Evolutionary conservation across 164 flowering plant genomes (phyloP).

Genomic region (Tinospora cordifolia): DNA sequence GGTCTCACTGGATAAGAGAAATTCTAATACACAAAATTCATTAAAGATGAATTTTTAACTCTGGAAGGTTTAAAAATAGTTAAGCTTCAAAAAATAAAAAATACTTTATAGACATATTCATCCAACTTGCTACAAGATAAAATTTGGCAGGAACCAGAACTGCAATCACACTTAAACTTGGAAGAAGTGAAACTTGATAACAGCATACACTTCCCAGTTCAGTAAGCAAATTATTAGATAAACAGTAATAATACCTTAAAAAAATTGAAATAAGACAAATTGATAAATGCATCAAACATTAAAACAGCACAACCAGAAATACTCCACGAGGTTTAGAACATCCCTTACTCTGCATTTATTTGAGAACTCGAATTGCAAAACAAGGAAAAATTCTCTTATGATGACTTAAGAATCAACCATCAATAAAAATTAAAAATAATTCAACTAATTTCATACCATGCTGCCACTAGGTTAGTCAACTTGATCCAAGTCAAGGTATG

Average conservation of each 20-base stretch:
- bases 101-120: no score
- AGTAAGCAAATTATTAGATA: neutral
- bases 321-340: neutral
- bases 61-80: no score
- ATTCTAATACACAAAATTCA: no score
- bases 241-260: neutral
- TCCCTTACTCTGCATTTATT: neutral
- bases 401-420: neutral
- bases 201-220: neutral
- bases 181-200: neutral
- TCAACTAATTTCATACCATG: no score
- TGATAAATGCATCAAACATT: neutral
- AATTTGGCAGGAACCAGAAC: neutral
- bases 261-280: neutral
- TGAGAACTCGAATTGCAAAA: neutral
- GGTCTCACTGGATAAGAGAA: slow-evolving; percentile 3
- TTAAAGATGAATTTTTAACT: no score
- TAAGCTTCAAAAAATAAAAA: no score
- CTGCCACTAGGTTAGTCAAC: no score
- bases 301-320: neutral
- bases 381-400: neutral
- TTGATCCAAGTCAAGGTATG: no score
- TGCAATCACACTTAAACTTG: neutral
- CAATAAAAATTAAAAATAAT: neutral
- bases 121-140: neutral